These are phyloP conservation scores for Strobilomyces confusus DNA, from an alignment of 768 basidiomycete species.

Conservation along the genomic window DNA sequence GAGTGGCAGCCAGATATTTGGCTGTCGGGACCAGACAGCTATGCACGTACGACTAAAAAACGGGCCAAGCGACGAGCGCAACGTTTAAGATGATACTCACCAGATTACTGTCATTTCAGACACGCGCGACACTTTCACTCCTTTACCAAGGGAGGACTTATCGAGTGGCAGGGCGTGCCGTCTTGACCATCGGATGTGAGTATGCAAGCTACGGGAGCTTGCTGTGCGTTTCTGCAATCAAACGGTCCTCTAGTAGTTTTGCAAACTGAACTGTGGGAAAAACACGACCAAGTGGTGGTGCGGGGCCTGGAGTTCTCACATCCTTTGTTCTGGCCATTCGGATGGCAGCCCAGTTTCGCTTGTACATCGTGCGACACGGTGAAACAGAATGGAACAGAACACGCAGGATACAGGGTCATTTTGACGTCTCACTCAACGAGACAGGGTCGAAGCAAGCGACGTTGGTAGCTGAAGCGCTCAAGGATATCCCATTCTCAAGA, in stretches of 20 bases:
- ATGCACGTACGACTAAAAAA: no score
- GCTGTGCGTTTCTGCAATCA: background rate
- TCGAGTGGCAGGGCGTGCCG: background rate
- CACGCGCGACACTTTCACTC: background rate
- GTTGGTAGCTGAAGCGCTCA: constrained; percentile 51
- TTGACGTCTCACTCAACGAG: constrained; percentile 64
- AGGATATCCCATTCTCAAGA: constrained; percentile 48
- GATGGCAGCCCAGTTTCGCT: constrained; percentile 35
- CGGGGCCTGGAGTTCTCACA: background rate
- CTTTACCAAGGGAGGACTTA: background rate
- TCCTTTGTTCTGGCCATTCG: background rate
- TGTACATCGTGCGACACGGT: constrained; percentile 74
- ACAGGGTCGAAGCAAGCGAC: constrained; percentile 57
- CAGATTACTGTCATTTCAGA: constrained; percentile 6
- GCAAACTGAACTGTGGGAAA: background rate
- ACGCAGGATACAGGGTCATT: constrained; percentile 70
- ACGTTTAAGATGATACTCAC: constrained; percentile 1
- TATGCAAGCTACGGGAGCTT: background rate
- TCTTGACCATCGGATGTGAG: background rate
- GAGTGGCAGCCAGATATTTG: no score
- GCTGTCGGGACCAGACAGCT: no score
- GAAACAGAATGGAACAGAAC: constrained; percentile 69
- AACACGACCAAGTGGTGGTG: background rate
- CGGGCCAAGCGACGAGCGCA: constrained; percentile 1
- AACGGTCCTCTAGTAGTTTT: background rate